Conservation (phyloP, 371 early-diverging fungal species). For the Dinochytrium kinnereticum region DNA sequence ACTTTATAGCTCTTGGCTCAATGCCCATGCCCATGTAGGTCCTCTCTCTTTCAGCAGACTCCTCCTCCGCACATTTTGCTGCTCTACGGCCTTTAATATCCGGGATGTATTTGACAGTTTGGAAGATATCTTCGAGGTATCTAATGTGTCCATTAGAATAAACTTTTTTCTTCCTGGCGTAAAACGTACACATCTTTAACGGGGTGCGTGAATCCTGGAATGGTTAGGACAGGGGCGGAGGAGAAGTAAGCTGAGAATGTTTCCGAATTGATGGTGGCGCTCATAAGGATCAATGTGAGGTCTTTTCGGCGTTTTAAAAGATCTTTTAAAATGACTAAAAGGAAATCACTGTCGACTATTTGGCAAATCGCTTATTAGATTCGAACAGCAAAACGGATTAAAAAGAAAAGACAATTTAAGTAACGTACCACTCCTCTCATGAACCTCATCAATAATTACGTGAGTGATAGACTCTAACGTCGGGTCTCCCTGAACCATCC, state of each 20-base stretch:
- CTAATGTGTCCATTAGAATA: neutral
- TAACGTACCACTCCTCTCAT: slow-evolving; percentile 56
- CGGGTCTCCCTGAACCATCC: slow-evolving; percentile 57
- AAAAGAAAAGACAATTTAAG: neutral
- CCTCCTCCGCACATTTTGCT: neutral
- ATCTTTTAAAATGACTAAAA: slow-evolving; percentile 53
- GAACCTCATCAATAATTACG: slow-evolving; percentile 70
- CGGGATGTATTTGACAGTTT: slow-evolving; percentile 47
- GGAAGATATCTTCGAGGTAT: slow-evolving; percentile 46
- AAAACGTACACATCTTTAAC: slow-evolving; percentile 63
- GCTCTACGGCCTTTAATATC: slow-evolving; percentile 12
- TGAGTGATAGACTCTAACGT: slow-evolving; percentile 46
- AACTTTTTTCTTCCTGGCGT: no score
- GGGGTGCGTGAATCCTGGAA: slow-evolving; percentile 83
- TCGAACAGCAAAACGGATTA: slow-evolving; percentile 41
- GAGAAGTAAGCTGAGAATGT: slow-evolving; percentile 55
- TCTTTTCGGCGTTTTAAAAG: slow-evolving; percentile 32
- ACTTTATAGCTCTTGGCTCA: slow-evolving; percentile 17
- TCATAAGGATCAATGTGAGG: slow-evolving; percentile 63
- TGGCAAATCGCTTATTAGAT: neutral
- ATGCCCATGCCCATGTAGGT: slow-evolving; percentile 1
- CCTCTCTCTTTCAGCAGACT: neutral
- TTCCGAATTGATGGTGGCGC: slow-evolving; percentile 54
- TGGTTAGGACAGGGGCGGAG: slow-evolving; percentile 67
- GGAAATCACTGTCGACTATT: slow-evolving; percentile 61